Evolutionary conservation across 805 yeast species (phyloP).

Genomic region (Kluyveromyces aestuarii): DNA sequence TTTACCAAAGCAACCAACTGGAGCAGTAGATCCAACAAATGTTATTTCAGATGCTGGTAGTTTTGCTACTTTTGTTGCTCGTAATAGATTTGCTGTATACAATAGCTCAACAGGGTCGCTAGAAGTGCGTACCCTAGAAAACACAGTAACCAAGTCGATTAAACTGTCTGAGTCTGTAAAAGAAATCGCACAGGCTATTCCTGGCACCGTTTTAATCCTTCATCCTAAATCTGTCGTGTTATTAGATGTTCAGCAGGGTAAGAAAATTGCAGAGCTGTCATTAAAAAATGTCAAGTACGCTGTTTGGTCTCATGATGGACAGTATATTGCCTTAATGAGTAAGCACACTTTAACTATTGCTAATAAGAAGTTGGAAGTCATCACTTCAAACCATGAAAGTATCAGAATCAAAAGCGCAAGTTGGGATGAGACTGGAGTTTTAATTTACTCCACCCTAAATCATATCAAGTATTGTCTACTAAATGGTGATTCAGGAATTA

Average conservation of each 20-base stretch:
- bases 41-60: constrained; percentile 72
- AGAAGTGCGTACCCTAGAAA: constrained; percentile 75
- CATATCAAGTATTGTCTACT: constrained; percentile 89
- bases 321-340: constrained; percentile 76
- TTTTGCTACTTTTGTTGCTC: constrained; percentile 84
- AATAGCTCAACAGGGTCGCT: constrained; percentile 54
- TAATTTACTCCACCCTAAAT: constrained; percentile 87
- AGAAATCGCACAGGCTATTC: constrained; percentile 69
- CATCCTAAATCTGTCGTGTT: constrained; percentile 65
- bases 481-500: constrained; percentile 93
- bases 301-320: constrained; percentile 82
- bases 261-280: constrained; percentile 56
- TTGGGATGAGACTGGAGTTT: constrained; percentile 91
- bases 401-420: constrained; percentile 94
- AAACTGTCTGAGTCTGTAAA: constrained; percentile 57
- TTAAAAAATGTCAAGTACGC: constrained; percentile 80
- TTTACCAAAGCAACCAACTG: constrained; percentile 79
- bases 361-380: constrained; percentile 61
- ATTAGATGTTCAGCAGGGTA: constrained; percentile 90
- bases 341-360: constrained; percentile 92
- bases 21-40: constrained; percentile 89
- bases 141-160: constrained; percentile 73
- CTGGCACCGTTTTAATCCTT: constrained; percentile 74
- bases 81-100: constrained; percentile 87
- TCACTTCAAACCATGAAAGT: constrained; percentile 89